Percentiles rank a stretch among this genome's conserved stretches.
Conservation (phyloP, 345 rosid genomes). For the Salix udensis region DNA sequence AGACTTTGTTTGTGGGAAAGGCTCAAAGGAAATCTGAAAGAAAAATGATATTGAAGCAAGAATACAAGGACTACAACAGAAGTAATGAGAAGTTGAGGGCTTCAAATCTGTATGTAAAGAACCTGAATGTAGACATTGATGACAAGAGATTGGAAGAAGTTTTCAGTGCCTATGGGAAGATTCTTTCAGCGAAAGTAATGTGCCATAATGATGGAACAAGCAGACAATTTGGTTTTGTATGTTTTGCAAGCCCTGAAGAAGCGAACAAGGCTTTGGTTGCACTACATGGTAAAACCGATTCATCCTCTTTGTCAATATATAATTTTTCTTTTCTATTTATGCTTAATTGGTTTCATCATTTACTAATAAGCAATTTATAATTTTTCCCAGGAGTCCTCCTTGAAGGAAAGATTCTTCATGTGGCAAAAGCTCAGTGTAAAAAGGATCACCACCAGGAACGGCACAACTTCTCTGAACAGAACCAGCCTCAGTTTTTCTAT, state of each 20-base stretch:
- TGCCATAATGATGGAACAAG: slow-evolving; percentile 45
- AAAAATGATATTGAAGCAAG: slow-evolving; percentile 37
- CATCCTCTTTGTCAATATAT: background rate
- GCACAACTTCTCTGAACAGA: slow-evolving; percentile 23
- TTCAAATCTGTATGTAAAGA: slow-evolving; percentile 66
- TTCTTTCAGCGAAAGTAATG: slow-evolving; percentile 61
- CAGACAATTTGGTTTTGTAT: slow-evolving; percentile 74
- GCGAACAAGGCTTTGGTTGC: slow-evolving; percentile 47
- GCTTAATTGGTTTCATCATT: background rate
- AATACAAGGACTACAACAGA: slow-evolving; percentile 24
- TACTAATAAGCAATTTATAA: background rate
- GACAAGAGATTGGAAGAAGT: slow-evolving; percentile 42
- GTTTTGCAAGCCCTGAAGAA: slow-evolving; percentile 58
- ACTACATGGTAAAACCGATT: slow-evolving; percentile 46
- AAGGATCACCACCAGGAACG: slow-evolving; percentile 37
- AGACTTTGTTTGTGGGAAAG: slow-evolving; percentile 52
- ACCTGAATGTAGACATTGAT: slow-evolving; percentile 41
- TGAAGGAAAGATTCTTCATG: slow-evolving; percentile 44
- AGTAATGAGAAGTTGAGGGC: slow-evolving; percentile 19
- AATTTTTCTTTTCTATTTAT: slow-evolving; percentile 1
- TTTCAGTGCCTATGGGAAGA: slow-evolving; percentile 46
- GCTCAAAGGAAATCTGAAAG: slow-evolving; percentile 66
- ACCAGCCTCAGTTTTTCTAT: slow-evolving; percentile 4
- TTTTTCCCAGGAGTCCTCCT: slow-evolving; percentile 37
- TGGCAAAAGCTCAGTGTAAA: slow-evolving; percentile 59